Conservation (phyloP, 169 alveolate species). For the Cryptosporidium muris region DNA sequence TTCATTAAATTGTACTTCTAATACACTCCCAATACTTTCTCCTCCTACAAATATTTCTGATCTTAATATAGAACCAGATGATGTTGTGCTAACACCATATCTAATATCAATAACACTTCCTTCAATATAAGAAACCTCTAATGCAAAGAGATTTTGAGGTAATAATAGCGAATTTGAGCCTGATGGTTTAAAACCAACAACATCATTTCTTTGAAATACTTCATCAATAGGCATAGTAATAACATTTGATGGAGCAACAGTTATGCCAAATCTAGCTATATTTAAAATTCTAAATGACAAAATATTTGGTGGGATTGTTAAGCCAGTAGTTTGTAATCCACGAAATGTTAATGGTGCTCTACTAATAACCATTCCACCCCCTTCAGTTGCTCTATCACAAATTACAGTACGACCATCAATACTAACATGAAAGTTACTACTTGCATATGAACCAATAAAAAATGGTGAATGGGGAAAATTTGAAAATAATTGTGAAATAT, state of each 20-base stretch:
- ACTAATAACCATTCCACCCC: slow-evolving; percentile 89
- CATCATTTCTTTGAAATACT: slow-evolving; percentile 89
- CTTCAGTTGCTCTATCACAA: slow-evolving; percentile 28
- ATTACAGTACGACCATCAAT: slow-evolving; percentile 51
- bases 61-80: slow-evolving; percentile 75
- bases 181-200: slow-evolving; percentile 86
- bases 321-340: slow-evolving; percentile 74
- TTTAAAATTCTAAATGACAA: slow-evolving; percentile 82
- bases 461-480: slow-evolving; percentile 47
- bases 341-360: slow-evolving; percentile 87
- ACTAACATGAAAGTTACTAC: slow-evolving; percentile 32
- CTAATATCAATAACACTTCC: slow-evolving; percentile 68
- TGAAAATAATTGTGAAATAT: slow-evolving; percentile 29
- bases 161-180: slow-evolving; percentile 58
- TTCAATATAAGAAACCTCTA: slow-evolving; percentile 40
- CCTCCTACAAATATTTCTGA: slow-evolving; percentile 89
- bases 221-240: slow-evolving; percentile 84
- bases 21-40: slow-evolving; percentile 88
- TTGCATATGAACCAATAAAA: slow-evolving; percentile 45
- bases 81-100: slow-evolving; percentile 55
- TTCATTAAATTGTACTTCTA: slow-evolving; percentile 88
- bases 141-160: slow-evolving; percentile 62
- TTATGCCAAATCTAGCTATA: slow-evolving; percentile 90
- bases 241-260: slow-evolving; percentile 91
- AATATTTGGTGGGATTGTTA: slow-evolving; percentile 77